Evolutionary conservation across 305 asterid genomes (phyloP).

Genomic region (Caryopteris hybrid): DNA sequence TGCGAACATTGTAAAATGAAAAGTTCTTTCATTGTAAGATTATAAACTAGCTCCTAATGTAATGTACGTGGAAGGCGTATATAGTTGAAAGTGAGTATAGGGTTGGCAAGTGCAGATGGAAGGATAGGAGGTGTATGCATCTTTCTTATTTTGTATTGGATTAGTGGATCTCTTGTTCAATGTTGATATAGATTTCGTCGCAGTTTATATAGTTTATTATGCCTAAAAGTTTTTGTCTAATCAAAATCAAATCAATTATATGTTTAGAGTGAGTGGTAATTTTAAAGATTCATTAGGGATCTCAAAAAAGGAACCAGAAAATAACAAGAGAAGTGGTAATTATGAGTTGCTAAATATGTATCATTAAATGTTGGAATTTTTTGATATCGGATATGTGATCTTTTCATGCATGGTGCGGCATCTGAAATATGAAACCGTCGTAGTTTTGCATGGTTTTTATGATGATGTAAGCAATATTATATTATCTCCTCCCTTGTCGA

Average conservation of each 20-base stretch:
- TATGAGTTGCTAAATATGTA: not conserved
- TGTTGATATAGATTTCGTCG: not conserved
- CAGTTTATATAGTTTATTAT: not conserved
- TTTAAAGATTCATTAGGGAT: not conserved
- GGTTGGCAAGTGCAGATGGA: not conserved
- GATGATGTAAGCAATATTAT: not conserved
- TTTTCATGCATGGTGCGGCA: not conserved
- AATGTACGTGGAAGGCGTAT: not conserved
- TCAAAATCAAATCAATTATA: not conserved
- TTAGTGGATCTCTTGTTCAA: not conserved
- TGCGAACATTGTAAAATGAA: not conserved
- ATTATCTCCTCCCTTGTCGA: conserved; percentile 2
- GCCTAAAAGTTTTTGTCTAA: not conserved
- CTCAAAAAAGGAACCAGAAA: not conserved
- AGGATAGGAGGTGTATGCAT: not conserved
- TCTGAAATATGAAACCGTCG: not conserved
- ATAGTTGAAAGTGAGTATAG: not conserved
- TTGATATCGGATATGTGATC: not conserved
- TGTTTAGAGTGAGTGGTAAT: not conserved
- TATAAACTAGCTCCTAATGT: not conserved
- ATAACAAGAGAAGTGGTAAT: not conserved
- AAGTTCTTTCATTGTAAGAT: not conserved
- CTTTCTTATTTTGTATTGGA: not conserved
- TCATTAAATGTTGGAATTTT: not conserved
- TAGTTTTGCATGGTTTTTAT: not conserved